Evolutionary conservation across 2,329 filamentous ascomycete genomes (phyloP), one percentile per base, ranked within the genome.

Genomic region (Cadophora sp.): DNA sequence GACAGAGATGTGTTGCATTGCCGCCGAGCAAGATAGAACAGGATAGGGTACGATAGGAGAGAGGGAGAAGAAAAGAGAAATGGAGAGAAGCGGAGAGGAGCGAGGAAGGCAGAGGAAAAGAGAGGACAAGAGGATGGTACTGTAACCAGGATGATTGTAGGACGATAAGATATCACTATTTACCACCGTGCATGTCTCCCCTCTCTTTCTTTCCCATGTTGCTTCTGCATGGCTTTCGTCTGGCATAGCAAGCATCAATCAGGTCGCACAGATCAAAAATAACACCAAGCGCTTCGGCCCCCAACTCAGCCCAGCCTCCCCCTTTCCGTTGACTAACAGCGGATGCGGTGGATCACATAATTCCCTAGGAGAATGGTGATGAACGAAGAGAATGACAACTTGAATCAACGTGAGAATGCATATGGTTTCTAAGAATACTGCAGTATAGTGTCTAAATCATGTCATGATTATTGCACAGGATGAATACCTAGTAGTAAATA

Each of bases 271-370:
- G 43, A 60, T 60, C 39, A 33, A n/a, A 16, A 60, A 30, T 33
- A 47, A 60, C 58, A 47, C 58, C 39, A 47, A 47, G 58, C 58
- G 41, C 58, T 33, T 60, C 43, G 58, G 20, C 58, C 39, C 58
- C 58, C 39, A 60, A 45, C 58, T 41, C 36, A 39, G 1, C 36
- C 36, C 36, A 39, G 36, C 36, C 30, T n/a, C 53, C 13, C 30
- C 27, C n/a, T 30, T 33, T 60, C 41, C 41, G 27, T 9, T 16
- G 45, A 47, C 39, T 59, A 30, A n/a, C 56, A 18, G 33, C 39
- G 41, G 56, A 16, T 13, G 24, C 14, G 41, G 41, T 27, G 56
- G 18, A 27, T 47, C 41, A 18, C 14, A 3, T 13, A 41, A 56
- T 36, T 56, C 11, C 51, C 51, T 55, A 43, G 33, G 22, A 39